Conservation (phyloP, 805 yeast genomes). For the Cyberlindnera bimundalis region DNA sequence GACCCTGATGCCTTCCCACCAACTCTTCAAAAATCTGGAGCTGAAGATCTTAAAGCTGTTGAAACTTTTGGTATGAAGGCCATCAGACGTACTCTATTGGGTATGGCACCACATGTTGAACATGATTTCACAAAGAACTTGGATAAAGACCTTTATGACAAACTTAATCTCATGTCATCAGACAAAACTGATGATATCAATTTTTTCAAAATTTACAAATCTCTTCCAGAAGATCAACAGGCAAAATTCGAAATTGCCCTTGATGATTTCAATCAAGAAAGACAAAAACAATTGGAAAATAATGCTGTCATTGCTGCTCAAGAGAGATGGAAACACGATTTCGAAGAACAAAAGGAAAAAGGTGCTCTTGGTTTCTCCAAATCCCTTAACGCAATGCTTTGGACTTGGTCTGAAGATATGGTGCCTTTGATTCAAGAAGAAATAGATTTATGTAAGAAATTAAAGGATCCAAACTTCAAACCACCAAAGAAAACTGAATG, state of each 20-base stretch:
- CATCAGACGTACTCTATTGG: slow-evolving; percentile 69
- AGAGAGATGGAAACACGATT: slow-evolving; percentile 84
- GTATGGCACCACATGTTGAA: slow-evolving; percentile 35
- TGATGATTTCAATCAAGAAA: slow-evolving; percentile 64
- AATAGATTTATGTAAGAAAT: slow-evolving; percentile 48
- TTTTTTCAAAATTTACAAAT: slow-evolving; percentile 63
- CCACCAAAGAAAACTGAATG: slow-evolving; percentile 29
- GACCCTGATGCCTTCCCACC: slow-evolving; percentile 29
- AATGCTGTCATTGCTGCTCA: slow-evolving; percentile 82
- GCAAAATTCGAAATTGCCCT: slow-evolving; percentile 60
- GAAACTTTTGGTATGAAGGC: slow-evolving; percentile 75
- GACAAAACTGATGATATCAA: slow-evolving; percentile 37
- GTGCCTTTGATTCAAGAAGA: slow-evolving; percentile 70
- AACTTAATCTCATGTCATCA: slow-evolving; percentile 32
- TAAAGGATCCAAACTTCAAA: slow-evolving; percentile 28
- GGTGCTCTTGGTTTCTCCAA: slow-evolving; percentile 53
- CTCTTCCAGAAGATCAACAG: slow-evolving; percentile 46
- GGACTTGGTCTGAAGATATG: slow-evolving; percentile 80
- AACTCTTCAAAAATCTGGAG: slow-evolving; percentile 47
- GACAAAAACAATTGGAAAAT: slow-evolving; percentile 75
- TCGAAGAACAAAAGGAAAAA: slow-evolving; percentile 58
- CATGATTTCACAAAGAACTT: slow-evolving; percentile 32
- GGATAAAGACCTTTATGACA: slow-evolving; percentile 33
- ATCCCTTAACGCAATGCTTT: slow-evolving; percentile 68
- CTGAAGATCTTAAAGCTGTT: slow-evolving; percentile 58